Base-by-base conservation (phyloP, 2,329 filamentous ascomycete species). In the Pseudogymnoascus sp. region DNA sequence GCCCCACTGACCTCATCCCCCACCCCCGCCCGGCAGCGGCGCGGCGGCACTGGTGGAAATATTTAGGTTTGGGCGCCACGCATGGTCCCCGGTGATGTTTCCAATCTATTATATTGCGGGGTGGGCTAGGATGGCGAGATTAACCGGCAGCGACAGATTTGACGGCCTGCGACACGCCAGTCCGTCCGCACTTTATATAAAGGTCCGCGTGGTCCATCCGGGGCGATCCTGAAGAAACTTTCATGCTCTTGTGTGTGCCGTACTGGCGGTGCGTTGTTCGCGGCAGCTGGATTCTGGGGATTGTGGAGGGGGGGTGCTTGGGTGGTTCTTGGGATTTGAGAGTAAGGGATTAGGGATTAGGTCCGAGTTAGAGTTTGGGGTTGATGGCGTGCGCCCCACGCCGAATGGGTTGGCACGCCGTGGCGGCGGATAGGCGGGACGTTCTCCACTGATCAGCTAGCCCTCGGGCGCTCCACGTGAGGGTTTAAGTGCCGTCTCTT, bases 31-130 rank as follows among this genome's bases (percentile, higher is more conserved):
- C 25, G n/a, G 25, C 25, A 12, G 25, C 45, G 25, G 45, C 16
- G 45, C n/a, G n/a, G 45, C 45, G 8, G 25, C 45, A 52, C 45
- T 52, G 45, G 45, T 52, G 45, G 45, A 52, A 49, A 52, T 52
- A 52, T 52, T 52, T 33, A n/a, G 9, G 45, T 52, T 52, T 52
- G 25, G 25, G 9, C 8, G 25, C 16, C 23, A 31, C n/a, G 45
- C 45, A 8, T 18, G 8, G 25, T 8, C 25, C 25, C n/a, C n/a
- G 45, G 45, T 12, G 45, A 18, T 52, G 45, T 52, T 52, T 52
- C 45, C 45, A 52, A 52, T 52, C 45, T 52, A 52, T 52, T 52
- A 52, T 52, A 52, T 52, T 52, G 45, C 45, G 45, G 45, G 45
- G 45, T 31, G 45, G 43, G 45, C 45, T n/a, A 14, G 45, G 45